Conservation (phyloP, 2,329 filamentous ascomycete species). For the Stromatinia cepivora region DNA sequence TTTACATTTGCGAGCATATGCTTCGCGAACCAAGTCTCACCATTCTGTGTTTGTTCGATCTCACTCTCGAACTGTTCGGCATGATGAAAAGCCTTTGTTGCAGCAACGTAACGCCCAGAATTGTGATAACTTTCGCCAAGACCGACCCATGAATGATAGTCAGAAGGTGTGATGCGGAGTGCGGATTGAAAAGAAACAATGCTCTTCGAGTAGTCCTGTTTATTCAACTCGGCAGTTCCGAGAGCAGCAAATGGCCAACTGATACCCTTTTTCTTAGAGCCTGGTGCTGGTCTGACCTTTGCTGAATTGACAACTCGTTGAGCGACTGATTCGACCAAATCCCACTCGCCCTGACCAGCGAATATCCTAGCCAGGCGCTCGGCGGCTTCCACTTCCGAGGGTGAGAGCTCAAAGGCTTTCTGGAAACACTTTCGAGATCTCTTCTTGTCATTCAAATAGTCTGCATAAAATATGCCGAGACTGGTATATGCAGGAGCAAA, state of each 20-base stretch:
- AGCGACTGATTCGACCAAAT: slow-evolving; percentile 89
- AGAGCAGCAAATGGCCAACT: slow-evolving; percentile 96
- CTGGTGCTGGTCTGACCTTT: slow-evolving; percentile 83
- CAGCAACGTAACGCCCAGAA: slow-evolving; percentile 90
- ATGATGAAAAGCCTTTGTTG: slow-evolving; percentile 84
- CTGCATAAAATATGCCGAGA: slow-evolving; percentile 85
- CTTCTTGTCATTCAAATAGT: slow-evolving; percentile 85
- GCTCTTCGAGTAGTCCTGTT: slow-evolving; percentile 83
- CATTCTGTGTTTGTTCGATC: slow-evolving; percentile 53
- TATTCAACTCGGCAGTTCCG: slow-evolving; percentile 92
- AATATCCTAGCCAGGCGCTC: slow-evolving; percentile 84
- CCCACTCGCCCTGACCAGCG: slow-evolving; percentile 91
- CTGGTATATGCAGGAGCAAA: slow-evolving; percentile 90
- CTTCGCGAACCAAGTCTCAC: slow-evolving; percentile 89
- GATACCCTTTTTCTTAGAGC: slow-evolving; percentile 87
- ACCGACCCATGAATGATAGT: slow-evolving; percentile 96
- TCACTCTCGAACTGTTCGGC: slow-evolving; percentile 73
- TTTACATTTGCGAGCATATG: slow-evolving; percentile 97
- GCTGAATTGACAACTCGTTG: slow-evolving; percentile 93
- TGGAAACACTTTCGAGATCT: slow-evolving; percentile 91
- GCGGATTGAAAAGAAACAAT: slow-evolving; percentile 92
- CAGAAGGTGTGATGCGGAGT: slow-evolving; percentile 75
- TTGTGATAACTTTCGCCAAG: slow-evolving; percentile 97
- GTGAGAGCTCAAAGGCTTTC: slow-evolving; percentile 90
- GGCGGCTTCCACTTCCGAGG: slow-evolving; percentile 81